Conservation (phyloP, 805 yeast species). For the Maudiozyma serrabonitensis region DNA sequence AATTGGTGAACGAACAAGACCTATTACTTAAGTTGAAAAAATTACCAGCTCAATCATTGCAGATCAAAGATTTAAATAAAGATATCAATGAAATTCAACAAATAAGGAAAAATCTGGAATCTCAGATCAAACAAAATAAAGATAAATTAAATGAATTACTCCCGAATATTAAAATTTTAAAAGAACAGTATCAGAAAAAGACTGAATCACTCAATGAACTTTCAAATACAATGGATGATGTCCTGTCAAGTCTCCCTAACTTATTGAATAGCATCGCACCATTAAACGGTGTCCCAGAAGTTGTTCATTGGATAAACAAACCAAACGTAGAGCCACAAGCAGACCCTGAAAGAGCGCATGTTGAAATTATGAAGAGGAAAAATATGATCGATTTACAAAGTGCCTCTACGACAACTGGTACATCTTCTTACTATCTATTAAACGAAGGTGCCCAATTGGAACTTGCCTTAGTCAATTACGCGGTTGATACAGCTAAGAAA, state of each 20-base stretch:
- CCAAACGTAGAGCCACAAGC: slow-evolving; percentile 12
- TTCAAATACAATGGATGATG: slow-evolving; percentile 31
- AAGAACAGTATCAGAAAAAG: slow-evolving; percentile 18
- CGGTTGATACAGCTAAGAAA: slow-evolving; percentile 55
- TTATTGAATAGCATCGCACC: slow-evolving; percentile 41
- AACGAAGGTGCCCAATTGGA: slow-evolving; percentile 85
- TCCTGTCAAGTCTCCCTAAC: slow-evolving; percentile 55
- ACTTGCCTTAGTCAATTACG: slow-evolving; percentile 79
- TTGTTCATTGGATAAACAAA: slow-evolving; percentile 44
- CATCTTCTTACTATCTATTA: slow-evolving; percentile 74
- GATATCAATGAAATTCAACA: slow-evolving; percentile 24
- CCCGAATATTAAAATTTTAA: slow-evolving; percentile 16
- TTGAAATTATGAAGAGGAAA: slow-evolving; percentile 56
- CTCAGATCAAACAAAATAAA: slow-evolving; percentile 18
- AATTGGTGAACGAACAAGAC: slow-evolving; percentile 16
- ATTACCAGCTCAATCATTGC: slow-evolving; percentile 22
- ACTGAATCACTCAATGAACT: slow-evolving; percentile 15
- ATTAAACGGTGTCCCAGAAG: slow-evolving; percentile 29
- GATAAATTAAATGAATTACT: slow-evolving; percentile 1
- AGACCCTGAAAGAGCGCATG: slow-evolving; percentile 43
- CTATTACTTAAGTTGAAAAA: slow-evolving; percentile 19
- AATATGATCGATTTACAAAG: slow-evolving; percentile 58
- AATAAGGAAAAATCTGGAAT: slow-evolving; percentile 24
- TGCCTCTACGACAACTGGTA: slow-evolving; percentile 70
- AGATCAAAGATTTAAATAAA: slow-evolving; percentile 12